These are phyloP conservation scores for Aspergillus fumigatus DNA, from an alignment of 2,329 filamentous ascomycete species.

Conservation along the genomic window DNA sequence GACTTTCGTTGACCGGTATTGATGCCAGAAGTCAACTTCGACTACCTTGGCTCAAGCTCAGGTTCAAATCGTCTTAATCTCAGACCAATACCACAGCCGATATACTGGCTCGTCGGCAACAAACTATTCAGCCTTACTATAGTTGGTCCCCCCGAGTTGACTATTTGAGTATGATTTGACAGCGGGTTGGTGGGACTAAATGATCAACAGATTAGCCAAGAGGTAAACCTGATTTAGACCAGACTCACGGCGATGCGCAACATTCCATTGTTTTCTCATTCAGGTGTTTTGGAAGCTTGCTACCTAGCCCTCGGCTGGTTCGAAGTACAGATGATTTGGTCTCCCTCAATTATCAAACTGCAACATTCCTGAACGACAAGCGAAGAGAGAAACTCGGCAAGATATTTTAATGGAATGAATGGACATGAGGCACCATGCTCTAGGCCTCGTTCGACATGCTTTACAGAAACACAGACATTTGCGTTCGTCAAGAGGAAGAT, in stretches of 20 bases:
- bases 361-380: background rate
- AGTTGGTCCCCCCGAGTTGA: background rate
- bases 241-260: background rate
- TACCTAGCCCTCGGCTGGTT: background rate
- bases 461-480: background rate
- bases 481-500: background rate
- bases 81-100: too few species aligned
- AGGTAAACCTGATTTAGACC: background rate
- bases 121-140: background rate
- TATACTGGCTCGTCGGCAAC: too few species aligned
- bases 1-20: too few species aligned
- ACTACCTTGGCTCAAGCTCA: too few species aligned
- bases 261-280: background rate
- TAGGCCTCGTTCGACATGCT: background rate
- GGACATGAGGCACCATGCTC: slow-evolving; percentile 4
- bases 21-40: too few species aligned
- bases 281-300: background rate
- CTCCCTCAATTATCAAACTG: background rate
- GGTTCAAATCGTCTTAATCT: too few species aligned
- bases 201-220: background rate
- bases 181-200: background rate
- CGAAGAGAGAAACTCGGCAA: background rate
- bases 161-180: background rate
- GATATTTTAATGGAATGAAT: background rate
- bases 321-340: background rate